Evolutionary conservation across 2,329 filamentous ascomycete genomes (phyloP).

Genomic region (Emergomyces pasteurianus): DNA sequence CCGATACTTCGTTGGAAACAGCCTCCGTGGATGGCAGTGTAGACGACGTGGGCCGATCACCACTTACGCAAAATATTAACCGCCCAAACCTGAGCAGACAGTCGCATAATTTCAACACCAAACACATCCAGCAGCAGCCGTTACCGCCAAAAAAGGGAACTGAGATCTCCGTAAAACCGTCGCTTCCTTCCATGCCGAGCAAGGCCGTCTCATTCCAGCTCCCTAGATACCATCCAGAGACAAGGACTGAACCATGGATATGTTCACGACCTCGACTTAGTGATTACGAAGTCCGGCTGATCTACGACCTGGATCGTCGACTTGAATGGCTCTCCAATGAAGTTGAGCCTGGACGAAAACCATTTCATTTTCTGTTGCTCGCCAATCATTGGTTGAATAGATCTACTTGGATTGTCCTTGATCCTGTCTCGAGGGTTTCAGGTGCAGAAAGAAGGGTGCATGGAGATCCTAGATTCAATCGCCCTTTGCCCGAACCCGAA

Average conservation of each 20-base stretch:
- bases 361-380: constrained; percentile 29
- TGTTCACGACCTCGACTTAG: constrained; percentile 13
- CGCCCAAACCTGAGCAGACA: background rate
- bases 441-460: constrained; percentile 19
- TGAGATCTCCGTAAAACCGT: no score
- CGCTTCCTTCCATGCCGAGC: background rate
- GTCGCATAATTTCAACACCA: background rate
- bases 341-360: constrained; percentile 27
- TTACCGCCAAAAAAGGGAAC: background rate
- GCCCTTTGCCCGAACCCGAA: constrained; percentile 16
- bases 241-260: background rate
- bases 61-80: background rate
- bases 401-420: constrained; percentile 28
- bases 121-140: background rate
- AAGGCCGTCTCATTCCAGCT: background rate
- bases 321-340: constrained; percentile 28
- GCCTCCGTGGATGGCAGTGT: background rate
- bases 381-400: constrained; percentile 33
- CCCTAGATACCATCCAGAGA: background rate
- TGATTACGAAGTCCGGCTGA: constrained; percentile 26
- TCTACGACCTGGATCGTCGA: constrained; percentile 25
- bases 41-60: background rate
- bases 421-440: constrained; percentile 26
- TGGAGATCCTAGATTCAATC: constrained; percentile 27
- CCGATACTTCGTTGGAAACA: background rate